Base-by-base conservation (phyloP, 306 rosid species). In the Acmispon strigosus region DNA sequence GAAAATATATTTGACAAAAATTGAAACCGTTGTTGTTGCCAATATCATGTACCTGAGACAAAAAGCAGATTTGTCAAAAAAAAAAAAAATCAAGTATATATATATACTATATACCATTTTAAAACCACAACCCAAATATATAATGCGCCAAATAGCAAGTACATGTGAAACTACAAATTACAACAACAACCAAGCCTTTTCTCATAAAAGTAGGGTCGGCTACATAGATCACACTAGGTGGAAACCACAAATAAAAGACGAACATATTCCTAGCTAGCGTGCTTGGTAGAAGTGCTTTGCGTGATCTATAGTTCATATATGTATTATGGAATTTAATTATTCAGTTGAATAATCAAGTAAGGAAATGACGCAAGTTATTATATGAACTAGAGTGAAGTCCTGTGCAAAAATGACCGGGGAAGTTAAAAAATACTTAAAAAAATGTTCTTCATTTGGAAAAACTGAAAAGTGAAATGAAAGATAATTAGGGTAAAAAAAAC, bases 1-100 rank as follows among this genome's bases (percentile, higher is more conserved):
- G 90, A 95, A 95, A 74, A 91, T 71, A 62, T 91, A 95, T 82
- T 95, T 95, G 18, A 91, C 90, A 72, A 95, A 91, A 37, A 88
- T 89, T 22, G 99, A 85, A 64, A 95, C 91, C 3, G 88, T 90
- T 27, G 99, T 95, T 41, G 99, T 95, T 6, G 99, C 97, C 68
- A 95, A 83, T 73, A 95, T 95, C 99, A 95, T 91, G 94, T 95
- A 95, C 96, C 99, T 95, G 91, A 66, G 53, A 80, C 42, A 71
- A 63, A 80, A 68, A 66, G n/a, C 43, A 71, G 55, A 66, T 36
- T 58, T 70, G 66, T 54, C 51, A 72, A 65, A 18, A 43, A 47
- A 18, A 43, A 47, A 20, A 76, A 59, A 10, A 59, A 66, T 41
- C 20, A 1, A 41, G 10, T 24, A 69, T 29, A 32, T 37, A 54